These are phyloP conservation scores for Rhodotorula mucilaginosa DNA, from an alignment of 1,284 basidiomycete genomes.

Conservation along the genomic window DNA sequence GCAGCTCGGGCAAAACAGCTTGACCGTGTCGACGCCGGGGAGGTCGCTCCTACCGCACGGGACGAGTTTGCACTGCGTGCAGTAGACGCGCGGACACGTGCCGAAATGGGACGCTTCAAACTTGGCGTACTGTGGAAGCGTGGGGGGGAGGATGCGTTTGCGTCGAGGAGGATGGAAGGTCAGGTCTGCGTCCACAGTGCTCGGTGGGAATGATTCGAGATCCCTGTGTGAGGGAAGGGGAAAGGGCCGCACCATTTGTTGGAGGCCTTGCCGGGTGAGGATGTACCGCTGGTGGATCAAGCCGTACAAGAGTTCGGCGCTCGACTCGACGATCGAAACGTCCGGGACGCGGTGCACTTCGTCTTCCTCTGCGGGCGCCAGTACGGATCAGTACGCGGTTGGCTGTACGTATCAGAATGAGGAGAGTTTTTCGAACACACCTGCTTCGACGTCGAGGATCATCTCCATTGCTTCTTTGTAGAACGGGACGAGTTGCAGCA, in stretches of 20 bases:
- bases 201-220: too few relatives aligned
- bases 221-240: not conserved
- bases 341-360: slow-evolving; percentile 76
- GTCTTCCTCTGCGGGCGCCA: slow-evolving; percentile 60
- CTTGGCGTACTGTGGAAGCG: slow-evolving; percentile 73
- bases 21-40: slow-evolving; percentile 97
- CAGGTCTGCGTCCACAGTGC: too few relatives aligned
- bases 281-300: slow-evolving; percentile 97
- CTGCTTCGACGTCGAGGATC: slow-evolving; percentile 98
- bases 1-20: slow-evolving; percentile 97
- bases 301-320: slow-evolving; percentile 94
- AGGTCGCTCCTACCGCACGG: slow-evolving; percentile 95
- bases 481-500: slow-evolving; percentile 91
- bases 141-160: too few relatives aligned
- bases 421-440: slow-evolving; percentile 46
- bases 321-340: slow-evolving; percentile 96
- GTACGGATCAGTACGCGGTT: not conserved
- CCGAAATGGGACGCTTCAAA: slow-evolving; percentile 93
- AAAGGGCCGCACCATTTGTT: slow-evolving; percentile 74
- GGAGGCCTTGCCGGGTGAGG: slow-evolving; percentile 85
- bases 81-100: slow-evolving; percentile 92
- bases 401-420: too few relatives aligned
- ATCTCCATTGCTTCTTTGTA: slow-evolving; percentile 99
- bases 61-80: slow-evolving; percentile 81
- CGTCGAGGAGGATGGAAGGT: too few relatives aligned